A percentile compares a stretch with the other conserved stretches of the same genome.
These are phyloP conservation scores for Vicia villosa DNA, from an alignment of 306 rosid genomes.

Conservation along the genomic window DNA sequence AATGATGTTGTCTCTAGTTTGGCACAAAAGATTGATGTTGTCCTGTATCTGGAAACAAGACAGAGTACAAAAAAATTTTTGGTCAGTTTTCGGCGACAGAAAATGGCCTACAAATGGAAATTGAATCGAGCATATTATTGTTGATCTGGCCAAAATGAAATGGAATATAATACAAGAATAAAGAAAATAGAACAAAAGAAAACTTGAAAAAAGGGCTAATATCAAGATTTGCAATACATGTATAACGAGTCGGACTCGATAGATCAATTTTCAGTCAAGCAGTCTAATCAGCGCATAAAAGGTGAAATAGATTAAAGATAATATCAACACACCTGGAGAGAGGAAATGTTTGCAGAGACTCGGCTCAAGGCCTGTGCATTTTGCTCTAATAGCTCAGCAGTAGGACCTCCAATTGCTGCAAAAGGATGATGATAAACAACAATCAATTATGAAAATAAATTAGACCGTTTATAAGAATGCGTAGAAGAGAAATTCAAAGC, in stretches of 20 bases:
- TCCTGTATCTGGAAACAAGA: slow-evolving; percentile 75
- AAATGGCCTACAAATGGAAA: slow-evolving; percentile 26
- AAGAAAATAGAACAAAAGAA: not conserved
- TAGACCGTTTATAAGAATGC: slow-evolving; percentile 9
- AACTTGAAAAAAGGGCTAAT: not conserved
- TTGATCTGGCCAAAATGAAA: not conserved
- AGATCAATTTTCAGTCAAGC: not conserved
- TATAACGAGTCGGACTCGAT: not conserved
- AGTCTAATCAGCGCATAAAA: not conserved
- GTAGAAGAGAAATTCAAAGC: slow-evolving; percentile 8
- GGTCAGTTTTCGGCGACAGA: slow-evolving; percentile 27
- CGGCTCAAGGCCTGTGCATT: slow-evolving; percentile 51
- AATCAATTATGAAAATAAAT: not conserved
- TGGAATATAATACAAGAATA: slow-evolving; percentile 5
- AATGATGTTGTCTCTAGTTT: slow-evolving; percentile 76
- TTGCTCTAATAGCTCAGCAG: slow-evolving; percentile 58
- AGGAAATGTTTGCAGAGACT: slow-evolving; percentile 52
- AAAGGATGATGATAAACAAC: slow-evolving; percentile 15
- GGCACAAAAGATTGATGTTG: slow-evolving; percentile 80
- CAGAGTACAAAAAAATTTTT: slow-evolving; percentile 14
- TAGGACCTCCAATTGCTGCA: slow-evolving; percentile 64
- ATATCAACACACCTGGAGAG: slow-evolving; percentile 46
- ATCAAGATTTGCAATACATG: not conserved
- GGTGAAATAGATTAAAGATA: slow-evolving; percentile 11
- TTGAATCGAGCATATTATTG: too few species aligned